Conservation (phyloP, 441 rosid species). For the Hura crepitans region DNA sequence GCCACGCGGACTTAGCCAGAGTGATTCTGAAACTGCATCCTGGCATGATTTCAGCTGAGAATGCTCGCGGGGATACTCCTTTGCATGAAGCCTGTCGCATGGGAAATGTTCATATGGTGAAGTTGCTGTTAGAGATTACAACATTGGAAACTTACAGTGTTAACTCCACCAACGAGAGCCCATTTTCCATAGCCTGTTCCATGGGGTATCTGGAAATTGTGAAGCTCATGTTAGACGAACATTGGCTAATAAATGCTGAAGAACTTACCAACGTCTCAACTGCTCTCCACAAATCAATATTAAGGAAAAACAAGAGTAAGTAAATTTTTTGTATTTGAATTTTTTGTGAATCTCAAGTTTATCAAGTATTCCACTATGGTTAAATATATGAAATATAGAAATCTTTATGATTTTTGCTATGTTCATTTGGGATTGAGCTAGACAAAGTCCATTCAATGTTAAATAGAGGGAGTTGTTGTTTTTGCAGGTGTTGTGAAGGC, state of each 20-base stretch:
- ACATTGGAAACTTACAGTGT: constrained; percentile 18
- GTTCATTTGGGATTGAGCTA: no score
- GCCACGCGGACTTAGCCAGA: constrained; percentile 18
- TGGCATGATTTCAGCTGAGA: constrained; percentile 20
- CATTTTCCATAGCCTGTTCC: constrained; percentile 27
- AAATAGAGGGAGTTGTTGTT: no score
- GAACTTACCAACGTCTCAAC: no score
- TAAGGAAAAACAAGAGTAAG: no score
- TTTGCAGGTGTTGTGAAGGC: constrained; percentile 21
- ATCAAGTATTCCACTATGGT: no score
- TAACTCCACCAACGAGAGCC: constrained; percentile 19
- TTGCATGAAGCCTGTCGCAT: constrained; percentile 31
- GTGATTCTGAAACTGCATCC: constrained; percentile 23
- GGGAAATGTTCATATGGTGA: constrained; percentile 14
- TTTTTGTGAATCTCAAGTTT: no score
- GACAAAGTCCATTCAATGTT: no score
- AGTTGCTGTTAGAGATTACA: constrained; percentile 17
- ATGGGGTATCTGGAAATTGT: constrained; percentile 22
- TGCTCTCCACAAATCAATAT: no score
- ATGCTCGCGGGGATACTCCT: constrained; percentile 26
- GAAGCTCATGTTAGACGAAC: constrained; percentile 21
- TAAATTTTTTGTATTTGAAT: no score
- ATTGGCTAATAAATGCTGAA: constrained; percentile 22
- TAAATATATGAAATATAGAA: no score
- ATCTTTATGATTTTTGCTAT: no score